Conservation (phyloP, 2,329 filamentous ascomycete genomes). For the Magnaporthiopsis incrustans region DNA sequence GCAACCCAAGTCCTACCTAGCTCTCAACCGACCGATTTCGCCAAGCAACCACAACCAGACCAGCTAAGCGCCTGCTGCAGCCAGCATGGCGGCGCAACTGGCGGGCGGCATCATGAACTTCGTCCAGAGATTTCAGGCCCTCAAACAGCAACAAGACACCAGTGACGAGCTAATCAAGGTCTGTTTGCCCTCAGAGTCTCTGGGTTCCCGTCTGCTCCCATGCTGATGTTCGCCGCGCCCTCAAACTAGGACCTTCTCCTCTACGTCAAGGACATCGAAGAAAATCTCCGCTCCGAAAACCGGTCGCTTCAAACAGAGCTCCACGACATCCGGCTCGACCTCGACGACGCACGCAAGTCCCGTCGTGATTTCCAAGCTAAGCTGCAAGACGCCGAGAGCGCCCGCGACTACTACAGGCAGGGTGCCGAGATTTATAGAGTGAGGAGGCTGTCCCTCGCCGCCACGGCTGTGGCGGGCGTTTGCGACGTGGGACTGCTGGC, state of each 20-base stretch:
- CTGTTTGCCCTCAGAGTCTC: background rate
- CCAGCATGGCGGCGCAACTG: background rate
- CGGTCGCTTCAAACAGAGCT: slow-evolving; percentile 31
- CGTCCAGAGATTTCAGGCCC: slow-evolving; percentile 35
- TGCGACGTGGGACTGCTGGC: background rate
- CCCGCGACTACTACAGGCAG: slow-evolving; percentile 25
- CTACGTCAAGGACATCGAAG: slow-evolving; percentile 37
- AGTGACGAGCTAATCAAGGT: slow-evolving; percentile 41
- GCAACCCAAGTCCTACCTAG: no score
- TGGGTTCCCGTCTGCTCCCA: background rate
- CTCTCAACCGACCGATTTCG: no score
- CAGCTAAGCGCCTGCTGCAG: no score
- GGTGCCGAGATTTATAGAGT: slow-evolving; percentile 40
- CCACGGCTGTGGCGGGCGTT: no score
- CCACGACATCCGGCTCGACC: slow-evolving; percentile 38
- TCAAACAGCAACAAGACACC: slow-evolving; percentile 32
- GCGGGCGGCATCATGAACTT: slow-evolving; percentile 31
- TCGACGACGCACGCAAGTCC: slow-evolving; percentile 38
- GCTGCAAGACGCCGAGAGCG: slow-evolving; percentile 30
- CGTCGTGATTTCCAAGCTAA: slow-evolving; percentile 43
- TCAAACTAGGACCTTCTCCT: slow-evolving; percentile 35
- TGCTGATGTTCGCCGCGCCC: background rate
- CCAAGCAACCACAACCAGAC: no score
- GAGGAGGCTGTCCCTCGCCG: slow-evolving; percentile 11
- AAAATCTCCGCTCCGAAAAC: slow-evolving; percentile 35